phyloP scores from a whole-genome alignment of 306 rosid genomes.

The Castanospermum australe region DNA sequence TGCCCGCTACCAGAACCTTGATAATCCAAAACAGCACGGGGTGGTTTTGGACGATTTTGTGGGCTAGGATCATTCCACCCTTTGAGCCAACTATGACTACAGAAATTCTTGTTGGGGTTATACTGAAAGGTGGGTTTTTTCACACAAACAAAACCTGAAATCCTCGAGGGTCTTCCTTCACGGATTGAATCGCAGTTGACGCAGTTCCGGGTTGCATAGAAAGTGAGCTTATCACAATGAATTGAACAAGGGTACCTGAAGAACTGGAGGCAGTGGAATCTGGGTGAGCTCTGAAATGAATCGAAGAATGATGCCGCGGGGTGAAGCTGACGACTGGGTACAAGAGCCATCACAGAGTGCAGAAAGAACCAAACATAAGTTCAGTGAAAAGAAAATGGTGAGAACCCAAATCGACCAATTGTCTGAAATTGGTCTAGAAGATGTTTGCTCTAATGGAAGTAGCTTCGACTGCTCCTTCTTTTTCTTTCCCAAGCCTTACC shows the following conservation, averaged over 20 bases:
- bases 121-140: conserved; percentile 29
- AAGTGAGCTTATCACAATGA: conserved; percentile 31
- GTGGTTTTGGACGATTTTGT: conserved; percentile 47
- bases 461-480: background rate
- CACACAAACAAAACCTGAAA: conserved; percentile 21
- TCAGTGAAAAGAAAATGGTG: background rate
- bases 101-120: conserved; percentile 26
- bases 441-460: background rate
- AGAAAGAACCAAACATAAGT: background rate
- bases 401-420: background rate
- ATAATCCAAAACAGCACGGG: conserved; percentile 53
- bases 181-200: conserved; percentile 14
- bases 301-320: conserved; percentile 63
- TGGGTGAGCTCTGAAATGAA: conserved; percentile 60
- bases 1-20: conserved; percentile 49
- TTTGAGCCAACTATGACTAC: conserved; percentile 56
- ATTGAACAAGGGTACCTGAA: conserved; percentile 50
- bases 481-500: background rate
- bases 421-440: background rate
- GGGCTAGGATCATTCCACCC: conserved; percentile 56
- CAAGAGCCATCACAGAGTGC: conserved; percentile 49
- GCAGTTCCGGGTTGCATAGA: conserved; percentile 17
- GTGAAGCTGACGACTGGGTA: conserved; percentile 70
- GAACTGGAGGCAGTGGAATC: conserved; percentile 42
- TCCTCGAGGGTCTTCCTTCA: conserved; percentile 29